A percentile compares a stretch with the other conserved stretches of the same genome.
Conservation (phyloP, 2,329 filamentous ascomycete genomes). For the Helotiales sp. region DNA sequence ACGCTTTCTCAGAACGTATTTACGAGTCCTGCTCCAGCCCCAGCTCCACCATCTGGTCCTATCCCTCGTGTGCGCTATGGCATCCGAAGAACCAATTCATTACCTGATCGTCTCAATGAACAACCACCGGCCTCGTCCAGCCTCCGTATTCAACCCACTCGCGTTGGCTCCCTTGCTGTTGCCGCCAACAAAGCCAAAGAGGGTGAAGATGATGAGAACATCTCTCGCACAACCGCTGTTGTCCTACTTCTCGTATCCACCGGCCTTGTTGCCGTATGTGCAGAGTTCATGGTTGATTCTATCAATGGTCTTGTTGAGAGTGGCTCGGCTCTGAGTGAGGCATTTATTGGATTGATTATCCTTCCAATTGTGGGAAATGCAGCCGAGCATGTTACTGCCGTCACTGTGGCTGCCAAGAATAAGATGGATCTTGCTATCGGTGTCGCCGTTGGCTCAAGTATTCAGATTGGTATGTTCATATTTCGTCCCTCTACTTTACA, state of each 20-base stretch:
- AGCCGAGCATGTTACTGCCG: constrained; percentile 70
- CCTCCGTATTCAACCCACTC: constrained; percentile 17
- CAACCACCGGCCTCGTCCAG: constrained; percentile 12
- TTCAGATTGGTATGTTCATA: constrained; percentile 57
- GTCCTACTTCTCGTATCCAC: constrained; percentile 65
- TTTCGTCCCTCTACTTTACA: not conserved
- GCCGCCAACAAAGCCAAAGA: constrained; percentile 23
- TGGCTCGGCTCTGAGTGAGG: constrained; percentile 56
- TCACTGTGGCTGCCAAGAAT: constrained; percentile 71
- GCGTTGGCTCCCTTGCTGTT: constrained; percentile 28
- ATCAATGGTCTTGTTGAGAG: constrained; percentile 62
- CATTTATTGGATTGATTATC: constrained; percentile 71
- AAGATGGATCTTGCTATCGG: constrained; percentile 76
- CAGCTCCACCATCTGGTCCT: constrained; percentile 37
- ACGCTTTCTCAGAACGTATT: constrained; percentile 74
- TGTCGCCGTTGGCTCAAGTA: constrained; percentile 69
- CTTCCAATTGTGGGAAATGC: constrained; percentile 74
- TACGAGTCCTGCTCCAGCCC: constrained; percentile 42
- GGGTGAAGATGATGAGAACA: constrained; percentile 43
- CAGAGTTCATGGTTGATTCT: constrained; percentile 68
- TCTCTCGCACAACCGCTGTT: constrained; percentile 57
- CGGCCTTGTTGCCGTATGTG: constrained; percentile 65
- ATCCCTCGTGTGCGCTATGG: constrained; percentile 60
- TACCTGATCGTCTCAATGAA: constrained; percentile 66
- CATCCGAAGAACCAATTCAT: constrained; percentile 73